These are phyloP conservation scores for Rhizomucor pusillus DNA, from an alignment of 371 early-diverging fungal species.

Conservation along the genomic window DNA sequence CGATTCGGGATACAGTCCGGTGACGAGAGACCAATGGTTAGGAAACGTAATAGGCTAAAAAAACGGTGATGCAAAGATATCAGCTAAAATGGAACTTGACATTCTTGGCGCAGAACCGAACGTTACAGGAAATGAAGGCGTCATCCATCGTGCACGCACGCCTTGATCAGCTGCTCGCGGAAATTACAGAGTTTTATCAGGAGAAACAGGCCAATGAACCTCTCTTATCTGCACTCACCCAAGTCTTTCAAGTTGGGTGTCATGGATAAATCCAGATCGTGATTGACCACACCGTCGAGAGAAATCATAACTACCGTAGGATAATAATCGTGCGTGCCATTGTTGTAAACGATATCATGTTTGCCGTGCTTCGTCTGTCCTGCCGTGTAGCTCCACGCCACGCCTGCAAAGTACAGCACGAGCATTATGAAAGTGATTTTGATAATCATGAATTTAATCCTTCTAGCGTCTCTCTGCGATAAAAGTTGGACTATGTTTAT, in stretches of 20 bases:
- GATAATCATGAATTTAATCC: too few relatives aligned
- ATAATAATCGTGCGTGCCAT: slow-evolving; percentile 70
- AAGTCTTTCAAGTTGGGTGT: slow-evolving; percentile 70
- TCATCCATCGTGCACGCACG: slow-evolving; percentile 63
- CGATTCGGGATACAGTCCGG: slow-evolving; percentile 87
- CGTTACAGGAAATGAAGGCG: slow-evolving; percentile 73
- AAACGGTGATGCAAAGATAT: neutral
- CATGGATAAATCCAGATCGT: slow-evolving; percentile 73
- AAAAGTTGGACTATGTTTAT: too few relatives aligned
- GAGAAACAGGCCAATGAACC: too few relatives aligned
- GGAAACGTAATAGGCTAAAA: slow-evolving; percentile 83
- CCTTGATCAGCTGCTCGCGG: slow-evolving; percentile 41
- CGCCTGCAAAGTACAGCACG: neutral
- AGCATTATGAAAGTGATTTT: neutral
- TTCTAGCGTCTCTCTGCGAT: too few relatives aligned
- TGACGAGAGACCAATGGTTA: slow-evolving; percentile 91
- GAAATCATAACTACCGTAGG: slow-evolving; percentile 84
- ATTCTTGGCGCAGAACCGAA: neutral
- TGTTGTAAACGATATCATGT: slow-evolving; percentile 28
- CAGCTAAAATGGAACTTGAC: neutral
- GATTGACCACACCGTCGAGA: slow-evolving; percentile 87
- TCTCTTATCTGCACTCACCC: slow-evolving; percentile 31
- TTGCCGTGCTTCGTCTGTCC: too few relatives aligned
- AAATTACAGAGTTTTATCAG: neutral
- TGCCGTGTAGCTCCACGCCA: slow-evolving; percentile 4